These are phyloP conservation scores for Pseudoperonospora humuli DNA, from an alignment of 352 stramenopile genomes.

Conservation along the genomic window DNA sequence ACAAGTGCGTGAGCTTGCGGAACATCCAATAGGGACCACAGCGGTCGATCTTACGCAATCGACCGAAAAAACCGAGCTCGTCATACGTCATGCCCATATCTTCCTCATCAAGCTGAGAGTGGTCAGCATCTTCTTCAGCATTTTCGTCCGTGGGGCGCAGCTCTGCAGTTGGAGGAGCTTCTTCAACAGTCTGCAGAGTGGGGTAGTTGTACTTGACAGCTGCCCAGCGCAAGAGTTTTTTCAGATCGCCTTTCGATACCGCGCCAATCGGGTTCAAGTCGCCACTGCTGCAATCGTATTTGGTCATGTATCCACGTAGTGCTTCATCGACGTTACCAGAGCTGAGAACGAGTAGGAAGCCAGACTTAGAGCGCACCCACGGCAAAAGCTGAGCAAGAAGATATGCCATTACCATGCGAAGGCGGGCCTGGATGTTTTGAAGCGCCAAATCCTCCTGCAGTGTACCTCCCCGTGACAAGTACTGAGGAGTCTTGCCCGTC, in stretches of 20 bases:
- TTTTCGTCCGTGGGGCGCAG: conserved; percentile 87
- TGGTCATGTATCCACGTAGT: conserved; percentile 98
- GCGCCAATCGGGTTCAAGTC: conserved; percentile 98
- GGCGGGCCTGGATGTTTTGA: conserved; percentile 97
- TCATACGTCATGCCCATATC: conserved; percentile 99
- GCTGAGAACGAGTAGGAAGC: conserved; percentile 97
- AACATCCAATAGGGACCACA: conserved; percentile 95
- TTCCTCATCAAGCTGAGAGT: conserved; percentile 96
- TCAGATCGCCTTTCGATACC: conserved; percentile 94
- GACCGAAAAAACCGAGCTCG: conserved; percentile 94
- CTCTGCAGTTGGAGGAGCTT: conserved; percentile 93
- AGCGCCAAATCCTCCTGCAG: conserved; percentile 94
- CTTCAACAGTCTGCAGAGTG: conserved; percentile 88
- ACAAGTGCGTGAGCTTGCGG: conserved; percentile 78
- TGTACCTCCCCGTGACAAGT: conserved; percentile 84
- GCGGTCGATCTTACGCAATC: conserved; percentile 92
- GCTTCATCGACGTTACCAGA: conserved; percentile 98
- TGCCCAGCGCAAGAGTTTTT: conserved; percentile 92
- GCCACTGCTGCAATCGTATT: conserved; percentile 98
- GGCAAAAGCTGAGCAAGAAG: conserved; percentile 96
- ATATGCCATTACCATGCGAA: conserved; percentile 98
- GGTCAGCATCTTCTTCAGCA: conserved; percentile 51
- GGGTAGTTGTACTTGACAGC: conserved; percentile 88
- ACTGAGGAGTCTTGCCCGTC: conserved; percentile 88
- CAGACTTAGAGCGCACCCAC: conserved; percentile 90